Evolutionary conservation across 805 yeast genomes (phyloP), one percentile per base, ranked within the genome.

Genomic region (Yarrowia sp.): DNA sequence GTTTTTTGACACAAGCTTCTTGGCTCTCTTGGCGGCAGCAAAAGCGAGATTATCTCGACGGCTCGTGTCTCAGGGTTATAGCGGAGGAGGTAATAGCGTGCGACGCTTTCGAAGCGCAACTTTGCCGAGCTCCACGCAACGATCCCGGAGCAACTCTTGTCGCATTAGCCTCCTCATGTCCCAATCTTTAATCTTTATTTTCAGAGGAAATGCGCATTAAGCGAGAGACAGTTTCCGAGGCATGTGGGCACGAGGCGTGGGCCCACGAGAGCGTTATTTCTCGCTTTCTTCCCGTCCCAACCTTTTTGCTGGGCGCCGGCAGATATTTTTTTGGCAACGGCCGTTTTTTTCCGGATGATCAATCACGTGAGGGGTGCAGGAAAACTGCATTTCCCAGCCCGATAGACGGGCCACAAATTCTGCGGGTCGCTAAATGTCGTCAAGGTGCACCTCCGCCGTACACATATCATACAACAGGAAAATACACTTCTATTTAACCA

Each of bases 1-100:
- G 42, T 19, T 21, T 47, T 33, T 18, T 25, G 42, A 24, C 32
- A 33, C 58, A 51, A 51, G 58, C 41, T 51, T 51, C 58, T 51
- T 51, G 58, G 58, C 58, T 51, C 41, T 51, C 58, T 51, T 51
- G 58, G 58, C 58, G 31, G 36, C 58, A 51, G 58, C n/a, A 32
- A 47, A 31, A 47, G 39, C 56, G 39, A 47, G 38, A 32, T 44
- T 9, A 44, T 44, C 47, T 8, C 16, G n/a, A n/a, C 55, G 19
- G 13, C 16, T n/a, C 53, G 21, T 29, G 53, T 46, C 25, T 46
- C 36, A 46, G 18, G 14, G 25, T 8, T 29, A 25, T 44, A 22
- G n/a, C 21, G n/a, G 47, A 16, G 9, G 32, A 27, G 29, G 29
- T 27, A 12, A 9, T 9, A 27, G 29, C 29, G n/a, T n/a, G n/a